Conservation (phyloP, 148 eudicot species). For the Chenopodium album region DNA sequence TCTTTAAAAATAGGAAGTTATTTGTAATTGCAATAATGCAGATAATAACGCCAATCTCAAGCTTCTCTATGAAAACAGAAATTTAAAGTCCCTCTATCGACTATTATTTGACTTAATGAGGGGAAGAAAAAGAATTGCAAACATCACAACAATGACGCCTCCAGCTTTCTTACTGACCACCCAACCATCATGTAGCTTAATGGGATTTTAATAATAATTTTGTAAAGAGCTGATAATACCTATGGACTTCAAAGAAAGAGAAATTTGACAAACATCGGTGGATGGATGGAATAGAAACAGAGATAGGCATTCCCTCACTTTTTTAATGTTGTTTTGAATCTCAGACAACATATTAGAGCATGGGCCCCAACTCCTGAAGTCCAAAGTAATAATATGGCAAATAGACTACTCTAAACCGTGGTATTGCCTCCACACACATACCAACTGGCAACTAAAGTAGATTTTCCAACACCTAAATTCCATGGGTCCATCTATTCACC, state of each 20-base stretch:
- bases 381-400: neutral
- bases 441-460: neutral
- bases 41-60: neutral
- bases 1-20: neutral
- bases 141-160: neutral
- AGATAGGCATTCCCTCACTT: neutral
- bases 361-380: neutral
- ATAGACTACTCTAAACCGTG: neutral
- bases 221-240: neutral
- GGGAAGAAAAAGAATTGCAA: neutral
- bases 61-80: neutral
- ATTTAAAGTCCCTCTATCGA: neutral
- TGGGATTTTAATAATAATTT: neutral
- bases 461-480: neutral
- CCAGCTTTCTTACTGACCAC: neutral
- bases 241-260: neutral
- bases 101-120: neutral
- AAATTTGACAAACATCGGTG: neutral
- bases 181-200: neutral
- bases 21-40: neutral
- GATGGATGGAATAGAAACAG: neutral
- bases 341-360: neutral
- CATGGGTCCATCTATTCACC: neutral
- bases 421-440: neutral
- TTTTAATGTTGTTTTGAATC: neutral